These are phyloP conservation scores for Sicyos baderoa DNA, from an alignment of 306 rosid genomes.

Conservation along the genomic window DNA sequence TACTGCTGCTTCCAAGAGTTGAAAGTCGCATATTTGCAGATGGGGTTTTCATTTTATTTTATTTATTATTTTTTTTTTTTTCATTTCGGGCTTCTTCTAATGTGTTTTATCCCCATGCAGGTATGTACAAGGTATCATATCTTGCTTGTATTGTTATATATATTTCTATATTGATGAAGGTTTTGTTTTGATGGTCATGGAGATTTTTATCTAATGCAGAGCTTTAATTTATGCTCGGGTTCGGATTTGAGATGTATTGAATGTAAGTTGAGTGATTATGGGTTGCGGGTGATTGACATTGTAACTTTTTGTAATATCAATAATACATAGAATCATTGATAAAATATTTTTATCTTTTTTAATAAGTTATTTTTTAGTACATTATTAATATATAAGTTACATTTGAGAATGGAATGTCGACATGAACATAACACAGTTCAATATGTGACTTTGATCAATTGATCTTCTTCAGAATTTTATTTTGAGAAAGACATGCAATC, in stretches of 20 bases:
- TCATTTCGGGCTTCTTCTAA: background rate
- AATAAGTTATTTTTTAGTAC: background rate
- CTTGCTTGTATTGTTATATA: background rate
- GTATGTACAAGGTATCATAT: conserved; percentile 1
- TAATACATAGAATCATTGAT: background rate
- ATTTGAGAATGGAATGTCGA: no score
- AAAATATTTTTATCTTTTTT: background rate
- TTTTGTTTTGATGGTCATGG: background rate
- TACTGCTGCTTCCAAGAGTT: conserved; percentile 66
- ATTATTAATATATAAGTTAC: background rate
- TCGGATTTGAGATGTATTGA: background rate
- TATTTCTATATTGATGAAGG: background rate
- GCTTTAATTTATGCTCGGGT: background rate
- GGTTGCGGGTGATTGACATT: conserved; percentile 22
- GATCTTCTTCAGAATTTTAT: no score
- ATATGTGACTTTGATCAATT: no score
- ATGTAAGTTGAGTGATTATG: background rate
- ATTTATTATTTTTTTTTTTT: no score
- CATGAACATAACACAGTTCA: no score
- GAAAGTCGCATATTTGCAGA: conserved; percentile 12
- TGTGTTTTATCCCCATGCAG: background rate
- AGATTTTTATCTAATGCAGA: background rate
- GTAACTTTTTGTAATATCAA: background rate
- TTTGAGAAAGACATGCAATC: no score
- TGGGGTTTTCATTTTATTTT: background rate